A percentile compares a stretch with the other conserved stretches of the same genome.
These are phyloP conservation scores for Dillenia turbinata DNA, from an alignment of 164 flowering plant species.

Conservation along the genomic window DNA sequence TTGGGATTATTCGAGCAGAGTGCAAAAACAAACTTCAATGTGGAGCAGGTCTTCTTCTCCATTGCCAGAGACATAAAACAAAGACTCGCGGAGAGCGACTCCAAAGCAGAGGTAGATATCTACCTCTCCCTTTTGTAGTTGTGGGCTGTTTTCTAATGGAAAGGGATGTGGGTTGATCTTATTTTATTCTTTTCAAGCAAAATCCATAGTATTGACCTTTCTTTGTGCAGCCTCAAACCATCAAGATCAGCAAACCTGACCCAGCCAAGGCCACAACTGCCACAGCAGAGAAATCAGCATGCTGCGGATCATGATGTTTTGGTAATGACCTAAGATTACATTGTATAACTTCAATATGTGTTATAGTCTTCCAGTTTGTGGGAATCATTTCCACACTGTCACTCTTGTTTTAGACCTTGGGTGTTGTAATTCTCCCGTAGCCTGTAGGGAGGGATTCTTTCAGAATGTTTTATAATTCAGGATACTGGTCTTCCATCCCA, in stretches of 20 bases:
- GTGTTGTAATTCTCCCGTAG: constrained; percentile 22
- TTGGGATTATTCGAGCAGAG: constrained; percentile 27
- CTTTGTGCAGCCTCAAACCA: constrained; percentile 37
- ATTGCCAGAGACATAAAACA: constrained; percentile 54
- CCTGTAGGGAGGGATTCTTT: constrained; percentile 12
- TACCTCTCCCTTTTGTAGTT: neutral
- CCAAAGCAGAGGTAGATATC: constrained; percentile 36
- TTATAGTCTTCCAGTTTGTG: constrained; percentile 4
- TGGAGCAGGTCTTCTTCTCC: constrained; percentile 56
- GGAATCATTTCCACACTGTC: constrained; percentile 6
- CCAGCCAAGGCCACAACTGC: constrained; percentile 20
- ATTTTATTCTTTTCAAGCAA: neutral
- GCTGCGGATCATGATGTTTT: constrained; percentile 32
- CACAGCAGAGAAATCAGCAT: constrained; percentile 39
- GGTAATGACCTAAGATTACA: neutral
- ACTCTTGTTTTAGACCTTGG: constrained; percentile 9
- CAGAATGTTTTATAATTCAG: constrained; percentile 9
- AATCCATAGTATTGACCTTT: neutral
- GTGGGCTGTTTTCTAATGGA: neutral
- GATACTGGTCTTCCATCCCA: constrained; percentile 7
- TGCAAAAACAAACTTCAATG: constrained; percentile 57
- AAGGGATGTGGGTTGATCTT: too few relatives aligned
- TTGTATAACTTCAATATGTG: neutral
- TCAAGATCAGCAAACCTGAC: constrained; percentile 45
- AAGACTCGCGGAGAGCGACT: constrained; percentile 44